Evolutionary conservation across 805 yeast species (phyloP).

Genomic region (Sugiyamaella americana): DNA sequence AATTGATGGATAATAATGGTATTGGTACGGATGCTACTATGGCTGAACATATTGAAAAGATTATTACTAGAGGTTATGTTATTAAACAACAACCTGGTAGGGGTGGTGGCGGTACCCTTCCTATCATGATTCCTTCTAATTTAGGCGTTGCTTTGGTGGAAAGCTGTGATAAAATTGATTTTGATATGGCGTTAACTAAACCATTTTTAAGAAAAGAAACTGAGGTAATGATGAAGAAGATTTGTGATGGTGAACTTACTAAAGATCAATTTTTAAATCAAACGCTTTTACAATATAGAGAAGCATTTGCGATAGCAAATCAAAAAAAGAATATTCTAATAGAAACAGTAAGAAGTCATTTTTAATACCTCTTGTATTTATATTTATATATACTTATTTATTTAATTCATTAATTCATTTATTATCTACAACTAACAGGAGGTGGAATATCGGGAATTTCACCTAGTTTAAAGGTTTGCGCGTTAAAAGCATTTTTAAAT

Average conservation of each 20-base stretch:
- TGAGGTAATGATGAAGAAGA: conserved; percentile 59
- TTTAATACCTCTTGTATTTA: not conserved
- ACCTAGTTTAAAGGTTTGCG: conserved; percentile 27
- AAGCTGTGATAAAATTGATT: conserved; percentile 75
- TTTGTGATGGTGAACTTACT: conserved; percentile 57
- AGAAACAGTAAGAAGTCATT: conserved; percentile 29
- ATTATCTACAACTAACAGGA: conserved; percentile 26
- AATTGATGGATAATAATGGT: conserved; percentile 93
- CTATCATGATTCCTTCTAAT: conserved; percentile 61
- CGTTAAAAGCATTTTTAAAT: conserved; percentile 42
- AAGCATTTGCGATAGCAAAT: conserved; percentile 49
- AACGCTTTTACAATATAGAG: conserved; percentile 51
- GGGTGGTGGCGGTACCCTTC: not conserved
- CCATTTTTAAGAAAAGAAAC: conserved; percentile 78
- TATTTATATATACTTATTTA: not conserved
- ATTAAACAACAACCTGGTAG: conserved; percentile 4
- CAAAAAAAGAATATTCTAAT: conserved; percentile 37
- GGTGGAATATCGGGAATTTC: conserved; percentile 30
- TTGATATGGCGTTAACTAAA: conserved; percentile 73
- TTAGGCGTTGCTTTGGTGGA: conserved; percentile 83
- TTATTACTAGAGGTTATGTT: conserved; percentile 57
- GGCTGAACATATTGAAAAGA: conserved; percentile 92
- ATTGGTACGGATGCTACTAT: conserved; percentile 99
- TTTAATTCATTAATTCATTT: not conserved
- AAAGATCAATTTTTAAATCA: conserved; percentile 51